A percentile compares a stretch with the other conserved stretches of the same genome.
Conservation (phyloP, 1,284 basidiomycete genomes). For the Cystobasidiaceae sp. region DNA sequence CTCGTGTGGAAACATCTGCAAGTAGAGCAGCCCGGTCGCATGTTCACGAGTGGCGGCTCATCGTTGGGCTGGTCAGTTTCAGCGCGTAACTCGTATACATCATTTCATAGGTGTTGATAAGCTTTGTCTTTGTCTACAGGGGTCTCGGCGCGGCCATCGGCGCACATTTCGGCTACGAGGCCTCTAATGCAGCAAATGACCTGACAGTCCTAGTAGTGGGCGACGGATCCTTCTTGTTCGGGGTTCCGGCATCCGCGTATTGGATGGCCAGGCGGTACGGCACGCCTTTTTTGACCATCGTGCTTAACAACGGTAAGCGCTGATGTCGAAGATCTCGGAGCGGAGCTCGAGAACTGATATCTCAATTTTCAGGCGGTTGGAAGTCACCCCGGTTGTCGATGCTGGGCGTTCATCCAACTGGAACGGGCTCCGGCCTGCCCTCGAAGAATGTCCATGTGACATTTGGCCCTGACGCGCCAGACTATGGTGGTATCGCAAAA, state of each 20-base stretch:
- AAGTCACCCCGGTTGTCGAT: constrained; percentile 61
- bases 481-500: constrained; percentile 56
- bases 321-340: neutral
- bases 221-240: constrained; percentile 63
- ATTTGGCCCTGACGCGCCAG: constrained; percentile 61
- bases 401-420: constrained; percentile 59
- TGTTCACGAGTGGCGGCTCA: constrained; percentile 32
- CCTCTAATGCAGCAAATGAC: constrained; percentile 48
- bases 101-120: constrained; percentile 59
- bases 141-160: constrained; percentile 61
- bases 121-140: constrained; percentile 56
- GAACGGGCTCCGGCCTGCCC: constrained; percentile 53
- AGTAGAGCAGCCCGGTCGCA: constrained; percentile 45
- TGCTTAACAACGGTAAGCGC: constrained; percentile 60
- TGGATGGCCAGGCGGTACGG: constrained; percentile 66
- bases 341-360: neutral
- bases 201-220: constrained; percentile 59
- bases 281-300: constrained; percentile 65
- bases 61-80: constrained; percentile 7
- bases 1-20: constrained; percentile 57
- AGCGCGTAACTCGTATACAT: constrained; percentile 46
- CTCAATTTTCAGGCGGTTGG: constrained; percentile 32
- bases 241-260: constrained; percentile 60
- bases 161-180: constrained; percentile 50
- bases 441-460: constrained; percentile 57